Conservation (phyloP, 2,329 filamentous ascomycete species). For the Allantophomopsis lycopodina region DNA sequence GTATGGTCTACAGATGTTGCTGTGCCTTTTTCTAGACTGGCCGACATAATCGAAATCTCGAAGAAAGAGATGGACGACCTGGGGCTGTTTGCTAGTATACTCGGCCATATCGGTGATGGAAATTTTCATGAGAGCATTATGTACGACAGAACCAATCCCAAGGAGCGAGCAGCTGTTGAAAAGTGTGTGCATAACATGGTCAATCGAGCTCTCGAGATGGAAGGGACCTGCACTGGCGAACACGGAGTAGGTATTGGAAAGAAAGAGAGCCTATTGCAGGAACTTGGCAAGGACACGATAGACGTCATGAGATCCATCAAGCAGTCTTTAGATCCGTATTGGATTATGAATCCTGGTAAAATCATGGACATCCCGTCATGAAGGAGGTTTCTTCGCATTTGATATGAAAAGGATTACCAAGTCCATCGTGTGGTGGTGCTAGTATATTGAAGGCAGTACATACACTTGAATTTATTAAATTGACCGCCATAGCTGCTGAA, state of each 20-base stretch:
- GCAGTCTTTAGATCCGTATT: conserved; percentile 66
- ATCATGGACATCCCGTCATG: conserved; percentile 55
- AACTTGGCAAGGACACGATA: conserved; percentile 69
- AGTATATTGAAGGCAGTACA: too few species aligned
- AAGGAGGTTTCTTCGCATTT: not conserved
- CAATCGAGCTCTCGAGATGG: conserved; percentile 80
- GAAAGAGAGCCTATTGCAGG: conserved; percentile 64
- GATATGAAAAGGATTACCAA: too few species aligned
- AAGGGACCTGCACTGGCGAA: conserved; percentile 79
- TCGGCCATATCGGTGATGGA: conserved; percentile 85
- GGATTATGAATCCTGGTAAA: conserved; percentile 88
- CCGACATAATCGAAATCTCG: conserved; percentile 67
- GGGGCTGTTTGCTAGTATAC: conserved; percentile 72
- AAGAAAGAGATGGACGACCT: conserved; percentile 83
- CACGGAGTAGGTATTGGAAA: conserved; percentile 80
- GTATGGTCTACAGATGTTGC: conserved; percentile 81
- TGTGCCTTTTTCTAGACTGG: conserved; percentile 62
- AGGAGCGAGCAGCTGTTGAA: conserved; percentile 64
- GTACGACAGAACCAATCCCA: conserved; percentile 58
- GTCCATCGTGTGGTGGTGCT: too few species aligned
- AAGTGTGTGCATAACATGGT: conserved; percentile 83
- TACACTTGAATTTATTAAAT: too few species aligned
- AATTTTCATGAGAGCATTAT: conserved; percentile 94
- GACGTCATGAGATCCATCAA: conserved; percentile 80
- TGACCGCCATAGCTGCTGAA: too few species aligned